Conservation (phyloP, 257 asterid genomes). For the Eustoma russellianum region DNA sequence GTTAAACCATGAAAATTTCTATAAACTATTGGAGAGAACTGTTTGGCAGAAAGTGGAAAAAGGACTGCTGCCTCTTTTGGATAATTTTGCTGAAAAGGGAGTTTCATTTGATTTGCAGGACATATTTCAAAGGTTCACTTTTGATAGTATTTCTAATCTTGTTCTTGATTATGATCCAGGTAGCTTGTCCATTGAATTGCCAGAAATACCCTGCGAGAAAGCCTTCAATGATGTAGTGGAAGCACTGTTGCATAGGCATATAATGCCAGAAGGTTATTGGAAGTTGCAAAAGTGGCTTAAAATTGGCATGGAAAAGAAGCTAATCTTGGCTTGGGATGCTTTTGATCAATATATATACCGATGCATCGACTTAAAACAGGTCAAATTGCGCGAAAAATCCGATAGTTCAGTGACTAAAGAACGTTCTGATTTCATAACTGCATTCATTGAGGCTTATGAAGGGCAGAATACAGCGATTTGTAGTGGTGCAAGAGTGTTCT, state of each 20-base stretch:
- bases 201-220: not conserved
- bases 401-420: no score
- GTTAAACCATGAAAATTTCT: not conserved
- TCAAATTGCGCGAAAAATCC: not conserved
- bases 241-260: constrained; percentile 3
- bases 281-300: constrained; percentile 8
- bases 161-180: constrained; percentile 1
- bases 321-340: not conserved
- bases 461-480: not conserved
- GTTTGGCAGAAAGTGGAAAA: constrained; percentile 4
- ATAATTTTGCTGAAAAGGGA: not conserved
- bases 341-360: constrained; percentile 6
- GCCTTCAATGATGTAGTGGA: constrained; percentile 5
- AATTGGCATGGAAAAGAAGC: constrained; percentile 10
- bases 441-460: constrained; percentile 1
- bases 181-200: constrained; percentile 7
- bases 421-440: not conserved
- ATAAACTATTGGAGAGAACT: not conserved
- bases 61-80: constrained; percentile 2
- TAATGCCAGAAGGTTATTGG: constrained; percentile 7
- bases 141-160: constrained; percentile 5
- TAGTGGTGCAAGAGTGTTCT: not conserved
- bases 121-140: constrained; percentile 8
- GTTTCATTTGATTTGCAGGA: constrained; percentile 6
- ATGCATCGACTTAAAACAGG: not conserved